These are phyloP conservation scores for Trichosporon ovoides DNA, from an alignment of 1,284 basidiomycete genomes.

Conservation along the genomic window DNA sequence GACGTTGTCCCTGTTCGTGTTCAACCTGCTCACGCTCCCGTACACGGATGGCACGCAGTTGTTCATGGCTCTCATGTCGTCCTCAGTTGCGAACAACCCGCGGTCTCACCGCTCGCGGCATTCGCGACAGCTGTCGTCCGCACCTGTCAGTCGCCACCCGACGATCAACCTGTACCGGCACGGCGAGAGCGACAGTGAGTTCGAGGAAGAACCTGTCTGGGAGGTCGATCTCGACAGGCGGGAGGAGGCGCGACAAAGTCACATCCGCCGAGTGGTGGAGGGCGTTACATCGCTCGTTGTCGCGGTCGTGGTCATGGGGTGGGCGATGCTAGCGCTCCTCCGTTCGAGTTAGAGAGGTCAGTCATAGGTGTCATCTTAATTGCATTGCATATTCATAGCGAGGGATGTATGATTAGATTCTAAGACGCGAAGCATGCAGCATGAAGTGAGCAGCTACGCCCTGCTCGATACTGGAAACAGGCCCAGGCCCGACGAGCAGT, in stretches of 20 bases:
- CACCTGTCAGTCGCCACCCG: slow-evolving; percentile 15
- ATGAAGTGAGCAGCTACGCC: no score
- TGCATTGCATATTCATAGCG: slow-evolving; percentile 2
- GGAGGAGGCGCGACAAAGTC: slow-evolving; percentile 28
- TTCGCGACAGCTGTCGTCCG: slow-evolving; percentile 9
- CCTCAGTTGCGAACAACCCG: neutral
- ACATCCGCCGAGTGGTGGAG: slow-evolving; percentile 28
- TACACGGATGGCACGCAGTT: slow-evolving; percentile 41
- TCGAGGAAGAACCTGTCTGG: slow-evolving; percentile 22
- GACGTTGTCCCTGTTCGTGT: slow-evolving; percentile 39
- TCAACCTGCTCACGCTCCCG: slow-evolving; percentile 46
- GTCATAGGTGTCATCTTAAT: slow-evolving; percentile 3
- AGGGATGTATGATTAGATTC: neutral
- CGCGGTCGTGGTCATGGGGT: slow-evolving; percentile 26
- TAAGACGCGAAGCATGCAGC: neutral
- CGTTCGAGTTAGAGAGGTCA: slow-evolving; percentile 29
- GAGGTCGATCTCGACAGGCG: slow-evolving; percentile 17
- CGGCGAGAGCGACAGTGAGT: slow-evolving; percentile 28
- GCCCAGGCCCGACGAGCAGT: no score
- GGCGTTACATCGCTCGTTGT: slow-evolving; percentile 21
- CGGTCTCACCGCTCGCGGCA: neutral
- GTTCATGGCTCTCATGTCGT: slow-evolving; percentile 24
- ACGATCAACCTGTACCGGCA: slow-evolving; percentile 16
- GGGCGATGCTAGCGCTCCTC: slow-evolving; percentile 33
- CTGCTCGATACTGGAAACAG: no score